phyloP scores from a whole-genome alignment of 2,329 filamentous ascomycete genomes.

The Aspergillus sp. region DNA sequence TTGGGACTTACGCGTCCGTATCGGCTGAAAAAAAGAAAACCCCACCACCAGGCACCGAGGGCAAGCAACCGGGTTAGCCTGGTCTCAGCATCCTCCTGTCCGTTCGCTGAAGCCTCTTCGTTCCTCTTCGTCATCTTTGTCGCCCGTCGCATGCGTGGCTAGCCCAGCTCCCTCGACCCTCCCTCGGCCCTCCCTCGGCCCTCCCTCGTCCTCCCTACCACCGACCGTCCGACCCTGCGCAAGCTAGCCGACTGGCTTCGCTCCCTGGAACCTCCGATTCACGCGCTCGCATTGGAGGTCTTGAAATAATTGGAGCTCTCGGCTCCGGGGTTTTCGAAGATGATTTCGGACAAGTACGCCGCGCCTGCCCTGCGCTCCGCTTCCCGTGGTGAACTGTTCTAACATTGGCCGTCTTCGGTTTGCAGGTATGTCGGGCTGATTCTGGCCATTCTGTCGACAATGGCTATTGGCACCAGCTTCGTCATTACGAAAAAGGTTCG shows the following conservation, averaged over 20 bases:
- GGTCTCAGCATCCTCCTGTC: not conserved
- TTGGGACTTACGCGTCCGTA: not conserved
- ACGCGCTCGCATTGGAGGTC: slow-evolving; percentile 25
- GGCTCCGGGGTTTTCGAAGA: slow-evolving; percentile 27
- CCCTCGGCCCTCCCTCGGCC: not conserved
- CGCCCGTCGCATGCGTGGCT: not conserved
- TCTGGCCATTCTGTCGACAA: slow-evolving; percentile 39
- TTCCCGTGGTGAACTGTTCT: slow-evolving; percentile 10
- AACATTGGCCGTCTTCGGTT: slow-evolving; percentile 10
- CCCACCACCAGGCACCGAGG: not conserved
- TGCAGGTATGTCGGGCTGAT: slow-evolving; percentile 39
- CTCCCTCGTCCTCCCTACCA: slow-evolving; percentile 1
- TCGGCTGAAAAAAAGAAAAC: not conserved
- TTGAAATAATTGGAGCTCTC: slow-evolving; percentile 25
- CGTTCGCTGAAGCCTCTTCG: not conserved
- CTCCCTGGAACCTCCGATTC: slow-evolving; percentile 8
- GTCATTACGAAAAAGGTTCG: slow-evolving; percentile 96
- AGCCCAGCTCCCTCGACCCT: not conserved
- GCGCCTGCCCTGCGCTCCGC: slow-evolving; percentile 1
- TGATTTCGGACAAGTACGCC: slow-evolving; percentile 37
- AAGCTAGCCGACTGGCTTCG: slow-evolving; percentile 4
- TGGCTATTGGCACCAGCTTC: slow-evolving; percentile 64
- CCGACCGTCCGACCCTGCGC: not conserved
- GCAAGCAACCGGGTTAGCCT: not conserved
- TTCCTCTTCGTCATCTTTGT: not conserved